Evolutionary conservation across 148 eudicot species (phyloP).

Genomic region (Beta vulgaris): DNA sequence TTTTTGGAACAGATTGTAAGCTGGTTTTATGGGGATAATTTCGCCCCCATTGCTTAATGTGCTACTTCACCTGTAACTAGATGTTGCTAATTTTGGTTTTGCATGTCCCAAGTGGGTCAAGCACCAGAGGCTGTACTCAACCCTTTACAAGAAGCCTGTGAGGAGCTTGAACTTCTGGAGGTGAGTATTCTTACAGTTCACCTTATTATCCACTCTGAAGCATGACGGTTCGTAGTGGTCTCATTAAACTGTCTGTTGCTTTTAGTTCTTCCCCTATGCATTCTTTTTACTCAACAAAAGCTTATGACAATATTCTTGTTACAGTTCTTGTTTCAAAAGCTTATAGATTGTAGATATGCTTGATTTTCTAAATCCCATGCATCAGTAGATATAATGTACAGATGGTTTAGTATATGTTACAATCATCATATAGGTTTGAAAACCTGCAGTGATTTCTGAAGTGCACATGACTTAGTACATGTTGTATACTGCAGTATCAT

Average conservation of each 20-base stretch:
- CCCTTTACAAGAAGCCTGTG: constrained; percentile 76
- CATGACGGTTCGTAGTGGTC: neutral
- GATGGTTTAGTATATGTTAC: neutral
- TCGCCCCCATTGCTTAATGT: neutral
- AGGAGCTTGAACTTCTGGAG: constrained; percentile 76
- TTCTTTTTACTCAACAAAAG: neutral
- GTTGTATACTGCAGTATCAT: constrained; percentile 55
- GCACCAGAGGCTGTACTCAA: constrained; percentile 64
- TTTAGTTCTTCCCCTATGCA: neutral
- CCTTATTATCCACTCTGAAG: neutral
- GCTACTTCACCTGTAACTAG: neutral
- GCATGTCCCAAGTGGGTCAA: constrained; percentile 42
- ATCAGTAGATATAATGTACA: neutral
- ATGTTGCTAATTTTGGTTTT: constrained; percentile 22
- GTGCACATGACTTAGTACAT: neutral
- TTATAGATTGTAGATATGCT: neutral
- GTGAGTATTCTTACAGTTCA: constrained; percentile 39
- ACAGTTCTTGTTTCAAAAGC: too few species aligned
- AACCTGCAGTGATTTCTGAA: neutral
- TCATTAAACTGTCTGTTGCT: neutral
- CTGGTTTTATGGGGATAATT: neutral
- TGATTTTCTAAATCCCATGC: neutral
- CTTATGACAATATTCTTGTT: neutral
- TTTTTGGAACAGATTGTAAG: neutral
- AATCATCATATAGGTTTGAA: constrained; percentile 6